These are phyloP conservation scores for Yarrowia sp. DNA, from an alignment of 805 yeast species.

Conservation along the genomic window DNA sequence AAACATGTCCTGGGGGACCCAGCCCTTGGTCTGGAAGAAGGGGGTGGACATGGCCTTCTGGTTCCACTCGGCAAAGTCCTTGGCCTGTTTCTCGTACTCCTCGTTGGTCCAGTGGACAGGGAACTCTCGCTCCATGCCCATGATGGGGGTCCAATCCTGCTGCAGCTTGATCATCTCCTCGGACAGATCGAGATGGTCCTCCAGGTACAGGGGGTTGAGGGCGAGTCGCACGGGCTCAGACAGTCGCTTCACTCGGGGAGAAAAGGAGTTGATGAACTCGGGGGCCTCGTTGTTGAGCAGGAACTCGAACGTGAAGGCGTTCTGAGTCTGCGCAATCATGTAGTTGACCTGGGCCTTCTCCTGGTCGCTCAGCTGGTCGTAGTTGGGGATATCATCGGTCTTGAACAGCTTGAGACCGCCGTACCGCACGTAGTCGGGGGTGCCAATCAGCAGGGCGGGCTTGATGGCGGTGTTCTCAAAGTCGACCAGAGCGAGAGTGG, in stretches of 20 bases:
- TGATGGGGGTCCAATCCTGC: slow-evolving; percentile 46
- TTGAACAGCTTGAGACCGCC: slow-evolving; percentile 87
- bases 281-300: slow-evolving; percentile 68
- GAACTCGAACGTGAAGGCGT: slow-evolving; percentile 87
- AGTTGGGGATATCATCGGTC: slow-evolving; percentile 76
- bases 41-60: slow-evolving; percentile 72
- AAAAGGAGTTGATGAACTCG: slow-evolving; percentile 73
- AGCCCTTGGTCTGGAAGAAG: slow-evolving; percentile 88
- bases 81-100: slow-evolving; percentile 64
- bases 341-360: slow-evolving; percentile 83
- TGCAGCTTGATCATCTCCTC: slow-evolving; percentile 47
- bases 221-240: slow-evolving; percentile 50
- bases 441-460: slow-evolving; percentile 78
- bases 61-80: slow-evolving; percentile 70
- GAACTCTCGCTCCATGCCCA: slow-evolving; percentile 49
- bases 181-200: slow-evolving; percentile 47
- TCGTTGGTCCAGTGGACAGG: slow-evolving; percentile 69
- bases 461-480: slow-evolving; percentile 81
- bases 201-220: slow-evolving; percentile 43
- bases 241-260: slow-evolving; percentile 71
- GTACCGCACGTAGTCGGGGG: slow-evolving; percentile 86
- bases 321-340: slow-evolving; percentile 88
- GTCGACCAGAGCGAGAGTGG: slow-evolving; percentile 64
- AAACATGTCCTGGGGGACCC: slow-evolving; percentile 96
- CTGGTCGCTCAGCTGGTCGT: slow-evolving; percentile 66